phyloP scores from a whole-genome alignment of 176 grass and related monocot genomes.

The Ensete ventricosum region DNA sequence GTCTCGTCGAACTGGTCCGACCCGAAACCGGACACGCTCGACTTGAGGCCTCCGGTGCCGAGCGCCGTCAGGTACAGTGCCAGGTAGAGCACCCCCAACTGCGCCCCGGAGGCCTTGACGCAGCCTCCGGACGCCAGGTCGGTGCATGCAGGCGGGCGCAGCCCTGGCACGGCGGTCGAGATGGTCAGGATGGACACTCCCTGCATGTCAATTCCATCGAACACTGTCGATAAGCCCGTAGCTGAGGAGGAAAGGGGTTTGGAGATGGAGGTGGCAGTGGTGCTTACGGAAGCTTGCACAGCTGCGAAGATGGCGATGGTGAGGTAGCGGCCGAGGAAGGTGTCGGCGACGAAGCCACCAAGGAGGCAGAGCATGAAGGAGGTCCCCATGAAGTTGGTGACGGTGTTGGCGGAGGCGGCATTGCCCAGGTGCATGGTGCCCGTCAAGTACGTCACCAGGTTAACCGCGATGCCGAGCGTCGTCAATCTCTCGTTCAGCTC shows the following conservation, averaged over 20 bases:
- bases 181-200: conserved; percentile 73
- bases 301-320: conserved; percentile 88
- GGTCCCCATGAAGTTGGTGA: conserved; percentile 98
- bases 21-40: conserved; percentile 83
- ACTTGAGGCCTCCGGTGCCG: conserved; percentile 78
- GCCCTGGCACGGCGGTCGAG: conserved; percentile 48
- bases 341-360: conserved; percentile 86
- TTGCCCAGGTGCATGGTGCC: conserved; percentile 82
- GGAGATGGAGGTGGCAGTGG: not conserved
- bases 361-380: conserved; percentile 98
- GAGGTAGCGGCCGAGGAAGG: conserved; percentile 73
- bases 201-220: conserved; percentile 21
- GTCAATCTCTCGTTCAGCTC: conserved; percentile 86
- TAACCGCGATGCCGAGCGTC: conserved; percentile 80
- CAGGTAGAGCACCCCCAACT: conserved; percentile 58
- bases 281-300: conserved; percentile 60
- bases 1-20: conserved; percentile 90
- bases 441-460: conserved; percentile 81
- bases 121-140: conserved; percentile 1
- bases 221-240: not conserved
- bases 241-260: not conserved
- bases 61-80: conserved; percentile 79
- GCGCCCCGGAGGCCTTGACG: conserved; percentile 30
- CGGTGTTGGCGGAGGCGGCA: conserved; percentile 62
- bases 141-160: conserved; percentile 42